Evolutionary conservation across 768 basidiomycete genomes (phyloP).

Genomic region (Suillus brevipes): DNA sequence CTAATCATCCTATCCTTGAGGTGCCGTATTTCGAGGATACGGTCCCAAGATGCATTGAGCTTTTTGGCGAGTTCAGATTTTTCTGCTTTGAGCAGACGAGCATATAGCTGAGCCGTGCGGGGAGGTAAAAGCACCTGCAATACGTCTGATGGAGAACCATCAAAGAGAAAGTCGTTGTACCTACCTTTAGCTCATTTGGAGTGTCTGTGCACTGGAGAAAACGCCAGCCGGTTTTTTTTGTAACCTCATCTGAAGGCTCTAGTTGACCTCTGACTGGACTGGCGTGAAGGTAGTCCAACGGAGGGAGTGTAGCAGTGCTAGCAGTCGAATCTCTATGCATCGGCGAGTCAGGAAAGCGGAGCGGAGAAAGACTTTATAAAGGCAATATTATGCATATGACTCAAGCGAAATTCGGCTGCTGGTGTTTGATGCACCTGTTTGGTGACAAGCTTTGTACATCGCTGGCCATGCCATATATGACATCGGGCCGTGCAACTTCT

Average conservation of each 20-base stretch:
- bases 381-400: constrained; percentile 19
- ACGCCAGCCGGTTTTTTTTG: constrained; percentile 60
- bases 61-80: constrained; percentile 59
- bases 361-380: constrained; percentile 8
- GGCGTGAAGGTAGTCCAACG: constrained; percentile 56
- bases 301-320: constrained; percentile 23
- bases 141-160: constrained; percentile 7
- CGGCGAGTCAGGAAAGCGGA: constrained; percentile 11
- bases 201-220: constrained; percentile 79
- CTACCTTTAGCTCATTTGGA: constrained; percentile 70
- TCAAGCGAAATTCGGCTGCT: constrained; percentile 17
- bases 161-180: constrained; percentile 8
- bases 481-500: background rate
- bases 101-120: constrained; percentile 63
- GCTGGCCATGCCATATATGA: too few relatives aligned
- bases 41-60: constrained; percentile 59
- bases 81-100: constrained; percentile 65
- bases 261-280: constrained; percentile 76
- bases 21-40: constrained; percentile 71
- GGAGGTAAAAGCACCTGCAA: constrained; percentile 67
- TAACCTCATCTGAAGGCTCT: constrained; percentile 56
- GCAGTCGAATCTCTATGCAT: constrained; percentile 29
- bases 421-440: constrained; percentile 22
- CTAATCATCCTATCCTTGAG: constrained; percentile 83
- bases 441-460: constrained; percentile 29